Conservation (phyloP, 2,329 filamentous ascomycete genomes). For the Cladosporium sp. region DNA sequence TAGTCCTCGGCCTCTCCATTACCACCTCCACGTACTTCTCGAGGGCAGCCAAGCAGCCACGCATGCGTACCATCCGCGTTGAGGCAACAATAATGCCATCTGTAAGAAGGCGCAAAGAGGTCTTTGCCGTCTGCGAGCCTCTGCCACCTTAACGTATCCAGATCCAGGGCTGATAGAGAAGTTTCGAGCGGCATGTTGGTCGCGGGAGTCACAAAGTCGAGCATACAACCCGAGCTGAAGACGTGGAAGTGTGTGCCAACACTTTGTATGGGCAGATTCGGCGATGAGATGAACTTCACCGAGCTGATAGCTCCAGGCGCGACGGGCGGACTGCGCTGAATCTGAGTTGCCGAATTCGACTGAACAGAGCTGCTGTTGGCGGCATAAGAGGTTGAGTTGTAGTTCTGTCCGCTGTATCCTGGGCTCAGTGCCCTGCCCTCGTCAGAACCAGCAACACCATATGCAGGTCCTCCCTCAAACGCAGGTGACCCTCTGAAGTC, state of each 20-base stretch:
- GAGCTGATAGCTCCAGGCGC: constrained; percentile 88
- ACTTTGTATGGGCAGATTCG: constrained; percentile 82
- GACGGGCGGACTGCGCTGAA: constrained; percentile 50
- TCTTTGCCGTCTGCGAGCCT: constrained; percentile 92
- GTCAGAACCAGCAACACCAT: constrained; percentile 35
- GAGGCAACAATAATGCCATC: constrained; percentile 98
- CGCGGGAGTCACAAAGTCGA: constrained; percentile 92
- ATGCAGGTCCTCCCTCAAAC: constrained; percentile 53
- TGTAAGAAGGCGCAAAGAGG: constrained; percentile 86
- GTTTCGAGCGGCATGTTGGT: constrained; percentile 87
- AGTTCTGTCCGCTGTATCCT: constrained; percentile 10
- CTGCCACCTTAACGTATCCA: constrained; percentile 88
- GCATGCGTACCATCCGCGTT: constrained; percentile 94
- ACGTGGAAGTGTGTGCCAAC: constrained; percentile 94
- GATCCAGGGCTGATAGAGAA: constrained; percentile 83
- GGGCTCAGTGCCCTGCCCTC: constrained; percentile 12
- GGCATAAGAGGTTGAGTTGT: constrained; percentile 61
- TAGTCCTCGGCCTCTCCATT: constrained; percentile 82
- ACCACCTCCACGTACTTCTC: constrained; percentile 69
- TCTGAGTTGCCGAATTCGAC: constrained; percentile 50
- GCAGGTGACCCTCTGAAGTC: constrained; percentile 89
- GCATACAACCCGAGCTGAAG: constrained; percentile 86
- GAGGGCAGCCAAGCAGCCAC: constrained; percentile 91
- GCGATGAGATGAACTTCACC: constrained; percentile 84
- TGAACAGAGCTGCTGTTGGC: constrained; percentile 69